These are phyloP conservation scores for Pseudofabraea citricarpa DNA, from an alignment of 2,329 filamentous ascomycete genomes.

Conservation along the genomic window DNA sequence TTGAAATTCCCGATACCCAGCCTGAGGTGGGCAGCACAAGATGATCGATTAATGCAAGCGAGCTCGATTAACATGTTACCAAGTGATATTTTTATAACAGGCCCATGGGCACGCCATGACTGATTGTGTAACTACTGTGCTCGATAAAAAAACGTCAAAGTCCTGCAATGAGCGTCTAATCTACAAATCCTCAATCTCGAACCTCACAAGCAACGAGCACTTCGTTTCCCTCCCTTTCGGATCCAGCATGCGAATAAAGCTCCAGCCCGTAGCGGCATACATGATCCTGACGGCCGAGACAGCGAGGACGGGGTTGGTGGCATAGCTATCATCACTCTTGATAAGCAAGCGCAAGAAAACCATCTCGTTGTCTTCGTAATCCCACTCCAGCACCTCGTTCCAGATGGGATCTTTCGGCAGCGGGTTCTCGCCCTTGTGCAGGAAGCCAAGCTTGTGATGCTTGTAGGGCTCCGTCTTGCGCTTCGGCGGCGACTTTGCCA, in stretches of 20 bases:
- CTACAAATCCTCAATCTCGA: conserved; percentile 45
- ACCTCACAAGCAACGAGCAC: conserved; percentile 56
- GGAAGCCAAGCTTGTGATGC: conserved; percentile 51
- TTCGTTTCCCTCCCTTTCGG: conserved; percentile 59
- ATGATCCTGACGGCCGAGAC: conserved; percentile 55
- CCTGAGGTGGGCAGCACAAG: too few relatives aligned
- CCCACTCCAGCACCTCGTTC: conserved; percentile 64
- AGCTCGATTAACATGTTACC: too few relatives aligned
- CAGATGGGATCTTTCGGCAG: conserved; percentile 57
- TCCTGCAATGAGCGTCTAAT: too few relatives aligned
- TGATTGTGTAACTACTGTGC: too few relatives aligned
- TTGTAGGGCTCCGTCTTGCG: conserved; percentile 57
- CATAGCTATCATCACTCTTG: conserved; percentile 62
- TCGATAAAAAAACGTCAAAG: too few relatives aligned
- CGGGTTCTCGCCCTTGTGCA: conserved; percentile 56
- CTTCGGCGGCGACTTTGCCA: conserved; percentile 47
- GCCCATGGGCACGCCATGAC: too few relatives aligned
- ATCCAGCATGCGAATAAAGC: conserved; percentile 60
- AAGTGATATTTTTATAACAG: too few relatives aligned
- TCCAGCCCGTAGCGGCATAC: conserved; percentile 55
- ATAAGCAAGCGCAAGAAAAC: conserved; percentile 60
- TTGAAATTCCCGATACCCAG: too few relatives aligned
- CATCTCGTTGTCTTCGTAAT: conserved; percentile 62
- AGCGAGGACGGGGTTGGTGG: conserved; percentile 56
- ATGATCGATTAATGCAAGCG: too few relatives aligned